Percentiles rank a stretch among this genome's conserved stretches.
These are phyloP conservation scores for Lathyrus sativus DNA, from an alignment of 306 rosid species.

Conservation along the genomic window DNA sequence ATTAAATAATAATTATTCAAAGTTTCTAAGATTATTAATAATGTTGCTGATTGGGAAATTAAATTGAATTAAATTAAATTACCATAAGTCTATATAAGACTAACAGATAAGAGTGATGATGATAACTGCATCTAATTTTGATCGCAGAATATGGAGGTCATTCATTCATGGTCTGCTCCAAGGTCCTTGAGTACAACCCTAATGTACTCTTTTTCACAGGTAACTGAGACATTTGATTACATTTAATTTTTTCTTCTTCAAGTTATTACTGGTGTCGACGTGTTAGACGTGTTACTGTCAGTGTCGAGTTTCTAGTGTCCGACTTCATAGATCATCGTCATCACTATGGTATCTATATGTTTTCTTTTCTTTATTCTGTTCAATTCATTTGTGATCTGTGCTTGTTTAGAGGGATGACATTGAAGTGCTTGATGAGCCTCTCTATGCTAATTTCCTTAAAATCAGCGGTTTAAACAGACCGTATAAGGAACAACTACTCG, in stretches of 20 bases:
- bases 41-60: too few species aligned
- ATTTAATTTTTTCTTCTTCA: too few species aligned
- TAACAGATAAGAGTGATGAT: too few species aligned
- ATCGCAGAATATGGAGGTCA: slow-evolving; percentile 48
- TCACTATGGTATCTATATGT: neutral
- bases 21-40: too few species aligned
- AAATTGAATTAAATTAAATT: too few species aligned
- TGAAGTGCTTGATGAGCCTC: slow-evolving; percentile 86
- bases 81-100: too few species aligned
- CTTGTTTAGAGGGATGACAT: slow-evolving; percentile 63
- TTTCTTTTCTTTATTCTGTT: neutral
- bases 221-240: neutral
- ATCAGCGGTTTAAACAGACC: slow-evolving; percentile 68
- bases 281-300: too few species aligned
- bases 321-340: neutral
- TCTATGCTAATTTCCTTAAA: slow-evolving; percentile 71
- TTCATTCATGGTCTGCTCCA: slow-evolving; percentile 85
- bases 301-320: too few species aligned
- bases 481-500: slow-evolving; percentile 60
- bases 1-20: too few species aligned
- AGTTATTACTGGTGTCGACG: too few species aligned
- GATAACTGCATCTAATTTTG: too few species aligned
- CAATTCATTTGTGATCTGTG: slow-evolving; percentile 15
- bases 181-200: slow-evolving; percentile 68
- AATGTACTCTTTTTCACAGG: slow-evolving; percentile 90